Evolutionary conservation across 169 alveolate species (phyloP), one percentile per base, ranked within the genome.

Genomic region (Miamiensis avidus): DNA sequence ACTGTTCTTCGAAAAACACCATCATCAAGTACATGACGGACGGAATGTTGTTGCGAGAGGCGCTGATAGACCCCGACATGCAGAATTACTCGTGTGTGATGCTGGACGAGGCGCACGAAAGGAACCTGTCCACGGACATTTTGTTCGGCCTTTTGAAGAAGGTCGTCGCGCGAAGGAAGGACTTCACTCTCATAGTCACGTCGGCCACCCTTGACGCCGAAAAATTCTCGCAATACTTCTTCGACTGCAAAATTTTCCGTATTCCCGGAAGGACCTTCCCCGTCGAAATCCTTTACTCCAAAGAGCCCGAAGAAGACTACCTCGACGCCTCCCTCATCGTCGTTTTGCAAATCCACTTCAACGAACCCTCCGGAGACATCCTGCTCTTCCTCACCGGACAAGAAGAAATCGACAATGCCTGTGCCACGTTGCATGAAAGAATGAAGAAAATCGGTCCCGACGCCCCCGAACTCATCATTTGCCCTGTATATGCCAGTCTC

Each of bases 31-130:
- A 98, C 92, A 98, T 99, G 99, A 99, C 99, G 0, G 99, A 99
- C 82, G 99, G 99, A 65, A 98, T 98, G 99, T 97, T 98, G 26
- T 91, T 99, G 31, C 90, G 99, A 85, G 99, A 99, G 94, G 99
- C 99, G 25, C 93, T 98, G 32, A 92, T 98, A 29, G 99, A 99
- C 89, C 93, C 98, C 31, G 85, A 94, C 86, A 93, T 99, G 79
- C 86, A 95, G 20, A 90, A 93, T 64, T 99, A 99, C 91, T 96
- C 99, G 69, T 99, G 96, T 49, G 96, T 99, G 29, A 97, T 99
- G 98, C 95, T 99, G 75, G 99, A 99, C 91, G 99, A 99, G 85
- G 99, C 99, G 0, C 99, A 99, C 91, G 99, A 99, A 91, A 94
- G 99, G 83, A 99, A 99, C 31, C 98, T 99, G 65, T 95, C 99